phyloP scores from a whole-genome alignment of 257 asterid species.

The Scutellaria galericulata region DNA sequence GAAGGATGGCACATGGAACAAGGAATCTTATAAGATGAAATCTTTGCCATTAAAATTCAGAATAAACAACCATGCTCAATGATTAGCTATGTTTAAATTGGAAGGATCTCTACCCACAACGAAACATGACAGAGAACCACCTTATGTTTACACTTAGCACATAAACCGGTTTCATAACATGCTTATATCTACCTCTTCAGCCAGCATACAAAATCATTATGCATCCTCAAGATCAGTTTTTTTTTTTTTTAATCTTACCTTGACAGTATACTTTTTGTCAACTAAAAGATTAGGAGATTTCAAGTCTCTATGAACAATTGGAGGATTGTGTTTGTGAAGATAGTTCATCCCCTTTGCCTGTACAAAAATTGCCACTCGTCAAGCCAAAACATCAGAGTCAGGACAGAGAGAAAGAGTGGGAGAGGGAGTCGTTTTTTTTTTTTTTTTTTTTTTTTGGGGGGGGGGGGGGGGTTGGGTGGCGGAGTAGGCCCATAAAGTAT shows the following conservation, averaged over 20 bases:
- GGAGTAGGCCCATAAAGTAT: background rate
- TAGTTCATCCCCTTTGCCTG: conserved; percentile 99
- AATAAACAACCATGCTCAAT: conserved; percentile 15
- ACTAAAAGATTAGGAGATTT: conserved; percentile 98
- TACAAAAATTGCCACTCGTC: conserved; percentile 19
- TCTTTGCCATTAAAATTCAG: conserved; percentile 1
- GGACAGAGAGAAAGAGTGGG: no score
- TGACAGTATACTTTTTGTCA: conserved; percentile 87
- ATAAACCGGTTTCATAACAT: conserved; percentile 2
- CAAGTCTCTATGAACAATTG: conserved; percentile 91
- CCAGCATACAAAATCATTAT: conserved; percentile 23
- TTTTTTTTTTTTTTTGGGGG: no score
- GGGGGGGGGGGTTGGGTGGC: background rate
- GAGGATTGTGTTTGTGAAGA: conserved; percentile 90
- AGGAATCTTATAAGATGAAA: background rate
- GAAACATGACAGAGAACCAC: background rate
- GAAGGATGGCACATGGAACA: conserved; percentile 8
- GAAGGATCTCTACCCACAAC: background rate
- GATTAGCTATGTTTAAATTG: conserved; percentile 1
- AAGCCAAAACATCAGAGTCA: background rate
- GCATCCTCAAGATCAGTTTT: conserved; percentile 4
- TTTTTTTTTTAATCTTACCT: conserved; percentile 53
- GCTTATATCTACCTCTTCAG: conserved; percentile 18
- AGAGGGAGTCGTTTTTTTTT: no score
- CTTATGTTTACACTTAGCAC: background rate